Base-by-base conservation (phyloP, 257 asterid species). In the Solanum virginianum region DNA sequence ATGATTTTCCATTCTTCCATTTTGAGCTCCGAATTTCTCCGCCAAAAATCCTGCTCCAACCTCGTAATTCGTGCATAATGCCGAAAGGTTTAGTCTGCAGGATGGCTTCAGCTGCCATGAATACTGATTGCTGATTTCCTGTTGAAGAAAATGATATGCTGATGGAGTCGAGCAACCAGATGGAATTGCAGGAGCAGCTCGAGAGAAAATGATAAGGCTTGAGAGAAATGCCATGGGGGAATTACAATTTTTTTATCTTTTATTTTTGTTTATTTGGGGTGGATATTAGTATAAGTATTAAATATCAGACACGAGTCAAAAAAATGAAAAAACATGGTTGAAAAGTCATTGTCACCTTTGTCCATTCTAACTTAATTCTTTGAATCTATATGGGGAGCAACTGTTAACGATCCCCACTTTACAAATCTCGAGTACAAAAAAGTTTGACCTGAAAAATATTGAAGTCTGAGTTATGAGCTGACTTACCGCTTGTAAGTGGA, bases 31-130 rank as follows among this genome's bases (percentile, higher is more conserved):
- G 80, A 89, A 83, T 17, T 88, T 90, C 29, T 84, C 88, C 87
- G 87, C 45, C 6, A 95, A 86, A 22, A 79, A 71, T 45, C 92
- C 94, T 54, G 91, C 90, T 82, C 89, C 84, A 83, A 86, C 90
- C 24, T 83, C 91, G 45, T 85, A 88, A 71, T 88, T 88, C 43
- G 90, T 86, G 86, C 86, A 62, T 32, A 86, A 85, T 26, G 85
- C 55, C 45, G 87, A 51, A 36, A 82, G 57, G 24, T 83, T 90
- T 8, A 59, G 80, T 36, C 89, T 88, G 74, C 54, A 81, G 53
- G 85, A 80, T 55, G 80, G 89, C 16, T 86, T 85, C 83, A 88
- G 85, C 84, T 83, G 91, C 51, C 72, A 68, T 51, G 54, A 56
- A 43, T 75, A 56, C 13, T 60, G 68, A 47, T 24, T 57, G 45